Percentiles rank a stretch among this genome's conserved stretches.
Conservation (phyloP, 2,329 filamentous ascomycete genomes). For the Calycina marina region DNA sequence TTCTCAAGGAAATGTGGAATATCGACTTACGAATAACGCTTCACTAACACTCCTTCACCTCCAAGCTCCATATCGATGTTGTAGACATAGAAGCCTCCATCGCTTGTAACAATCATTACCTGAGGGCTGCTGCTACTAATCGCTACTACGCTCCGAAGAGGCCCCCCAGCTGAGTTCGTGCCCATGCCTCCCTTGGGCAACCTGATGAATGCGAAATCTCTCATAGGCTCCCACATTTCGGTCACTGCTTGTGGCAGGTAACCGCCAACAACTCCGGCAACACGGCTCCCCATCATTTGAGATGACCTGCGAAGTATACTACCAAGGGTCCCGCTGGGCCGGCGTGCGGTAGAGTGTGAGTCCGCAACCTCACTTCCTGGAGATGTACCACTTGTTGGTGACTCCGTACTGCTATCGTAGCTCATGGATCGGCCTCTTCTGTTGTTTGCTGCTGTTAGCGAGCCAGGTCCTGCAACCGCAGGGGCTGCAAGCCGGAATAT, state of each 20-base stretch:
- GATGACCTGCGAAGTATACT: conserved; percentile 89
- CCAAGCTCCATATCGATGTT: conserved; percentile 90
- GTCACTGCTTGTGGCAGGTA: conserved; percentile 89
- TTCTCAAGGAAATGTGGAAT: no score
- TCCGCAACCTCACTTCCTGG: conserved; percentile 18
- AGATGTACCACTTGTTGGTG: conserved; percentile 24
- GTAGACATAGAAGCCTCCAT: conserved; percentile 89
- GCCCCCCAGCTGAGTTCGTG: conserved; percentile 27
- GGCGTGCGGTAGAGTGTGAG: conserved; percentile 26
- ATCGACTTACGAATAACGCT: conserved; percentile 89
- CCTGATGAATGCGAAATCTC: conserved; percentile 95
- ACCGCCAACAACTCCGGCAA: conserved; percentile 78
- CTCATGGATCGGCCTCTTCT: conserved; percentile 26
- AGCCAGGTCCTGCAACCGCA: conserved; percentile 21
- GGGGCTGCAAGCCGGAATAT: conserved; percentile 68
- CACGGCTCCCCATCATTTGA: conserved; percentile 77
- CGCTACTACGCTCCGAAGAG: conserved; percentile 81
- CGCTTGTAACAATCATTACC: conserved; percentile 95
- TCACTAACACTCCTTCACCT: conserved; percentile 80
- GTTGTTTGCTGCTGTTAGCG: conserved; percentile 19
- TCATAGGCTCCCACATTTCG: conserved; percentile 91
- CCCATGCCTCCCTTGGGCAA: conserved; percentile 48
- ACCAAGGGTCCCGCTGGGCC: conserved; percentile 71
- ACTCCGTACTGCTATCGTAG: conserved; percentile 41
- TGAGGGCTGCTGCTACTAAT: conserved; percentile 92